Evolutionary conservation across 331 rosid species (phyloP).

Genomic region (Dryas integrifolia): DNA sequence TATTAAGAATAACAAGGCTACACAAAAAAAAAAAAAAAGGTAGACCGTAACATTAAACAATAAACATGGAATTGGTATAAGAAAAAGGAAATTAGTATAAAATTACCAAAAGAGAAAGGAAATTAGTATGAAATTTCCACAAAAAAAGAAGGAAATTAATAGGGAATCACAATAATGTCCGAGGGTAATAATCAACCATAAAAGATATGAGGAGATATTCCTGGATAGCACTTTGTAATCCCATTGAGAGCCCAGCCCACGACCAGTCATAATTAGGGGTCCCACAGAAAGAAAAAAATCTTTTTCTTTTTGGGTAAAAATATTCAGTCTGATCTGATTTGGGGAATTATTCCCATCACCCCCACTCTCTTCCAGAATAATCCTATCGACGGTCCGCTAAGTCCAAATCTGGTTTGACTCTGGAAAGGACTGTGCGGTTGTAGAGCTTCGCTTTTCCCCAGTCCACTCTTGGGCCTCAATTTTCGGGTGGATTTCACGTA

Average conservation of each 20-base stretch:
- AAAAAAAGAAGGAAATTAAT: neutral
- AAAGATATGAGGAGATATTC: slow-evolving; percentile 2
- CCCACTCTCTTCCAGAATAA: neutral
- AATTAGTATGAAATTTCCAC: no score
- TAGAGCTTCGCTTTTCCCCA: neutral
- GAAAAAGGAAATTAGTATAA: no score
- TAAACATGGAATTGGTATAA: no score
- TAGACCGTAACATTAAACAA: no score
- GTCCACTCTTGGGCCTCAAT: neutral
- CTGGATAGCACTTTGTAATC: neutral
- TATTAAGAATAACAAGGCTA: no score
- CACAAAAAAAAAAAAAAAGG: no score
- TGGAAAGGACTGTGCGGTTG: neutral
- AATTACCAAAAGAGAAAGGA: no score
- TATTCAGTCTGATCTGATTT: slow-evolving; percentile 12
- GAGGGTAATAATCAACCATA: neutral
- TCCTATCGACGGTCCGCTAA: slow-evolving; percentile 13
- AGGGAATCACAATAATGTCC: neutral
- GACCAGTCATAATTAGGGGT: neutral
- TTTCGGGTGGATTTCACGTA: neutral
- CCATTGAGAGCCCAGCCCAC: neutral
- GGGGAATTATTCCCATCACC: slow-evolving; percentile 1
- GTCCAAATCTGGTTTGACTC: neutral
- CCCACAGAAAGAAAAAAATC: neutral
- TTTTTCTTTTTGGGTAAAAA: neutral